Evolutionary conservation across 2,329 filamentous ascomycete species (phyloP), one percentile per base, ranked within the genome.

Genomic region (Dryadomyces quercivorus): DNA sequence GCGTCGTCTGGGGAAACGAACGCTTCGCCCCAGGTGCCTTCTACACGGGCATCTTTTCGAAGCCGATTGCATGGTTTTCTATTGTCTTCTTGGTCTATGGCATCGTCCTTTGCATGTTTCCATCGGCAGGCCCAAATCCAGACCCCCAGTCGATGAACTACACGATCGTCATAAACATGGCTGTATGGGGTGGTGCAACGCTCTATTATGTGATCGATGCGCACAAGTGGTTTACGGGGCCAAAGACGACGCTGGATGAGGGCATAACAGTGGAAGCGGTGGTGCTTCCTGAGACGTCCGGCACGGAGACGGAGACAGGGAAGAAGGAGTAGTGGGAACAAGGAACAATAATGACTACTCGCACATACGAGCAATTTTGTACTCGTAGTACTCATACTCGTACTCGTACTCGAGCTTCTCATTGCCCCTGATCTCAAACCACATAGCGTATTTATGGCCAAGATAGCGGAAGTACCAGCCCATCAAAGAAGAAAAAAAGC

Each of bases 11-110:
- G 79, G 79, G 78, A 5, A 68, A 75, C 55, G 61, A 71, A 4
- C 78, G 77, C 57, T 84, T 84, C 64, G 70, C 68, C 6, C 78
- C 80, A 0, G 80, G 80, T 0, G 74, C 77, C 1, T 80, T 84
- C 58, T 79, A 82, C 61, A 82, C 78, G 0, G 80, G 80, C 0
- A 62, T 60, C 31, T 65, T 77, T 36, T 80, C 76, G 42, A 68
- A 70, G 10, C 72, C 75, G 0, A 73, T 83, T 54, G 79, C 76
- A 0, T 75, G 73, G 64, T 65, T 71, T 0, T 76, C 80, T 0
- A 69, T 82, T 26, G 55, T 71, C 0, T 84, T 81, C 62, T 63
- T 82, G 22, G 52, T 69, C 1, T 82, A 81, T 61, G 77, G 77
- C 1, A 76, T 81, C 40, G 51, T 76, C 0, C 61, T 84, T 26